Conservation (phyloP, 768 basidiomycete species). For the Lactifluus hygrophoroides region DNA sequence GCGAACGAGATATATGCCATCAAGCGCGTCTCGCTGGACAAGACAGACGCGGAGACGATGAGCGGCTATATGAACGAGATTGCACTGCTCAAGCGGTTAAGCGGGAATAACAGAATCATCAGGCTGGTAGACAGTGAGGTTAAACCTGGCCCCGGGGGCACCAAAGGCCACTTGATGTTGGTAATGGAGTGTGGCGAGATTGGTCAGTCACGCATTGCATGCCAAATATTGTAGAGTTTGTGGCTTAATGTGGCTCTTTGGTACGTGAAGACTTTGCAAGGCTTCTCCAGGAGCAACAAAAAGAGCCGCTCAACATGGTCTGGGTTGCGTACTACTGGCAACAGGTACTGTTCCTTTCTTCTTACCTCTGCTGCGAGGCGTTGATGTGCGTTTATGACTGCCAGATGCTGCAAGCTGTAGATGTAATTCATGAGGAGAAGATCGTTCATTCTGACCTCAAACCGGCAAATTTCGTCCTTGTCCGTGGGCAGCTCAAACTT, state of each 20-base stretch:
- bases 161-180: conserved; percentile 68
- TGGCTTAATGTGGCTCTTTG: neutral
- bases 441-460: conserved; percentile 98
- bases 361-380: neutral
- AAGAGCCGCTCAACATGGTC: conserved; percentile 81
- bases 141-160: conserved; percentile 58
- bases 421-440: conserved; percentile 96
- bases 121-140: conserved; percentile 87
- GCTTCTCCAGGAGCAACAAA: conserved; percentile 75
- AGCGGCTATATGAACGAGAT: conserved; percentile 96
- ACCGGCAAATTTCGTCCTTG: conserved; percentile 96
- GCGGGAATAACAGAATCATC: conserved; percentile 89
- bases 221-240: neutral
- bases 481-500: conserved; percentile 89
- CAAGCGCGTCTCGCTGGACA: conserved; percentile 87
- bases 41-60: conserved; percentile 83
- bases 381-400: neutral
- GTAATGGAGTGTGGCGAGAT: conserved; percentile 98
- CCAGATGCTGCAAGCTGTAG: conserved; percentile 97
- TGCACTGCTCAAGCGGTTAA: conserved; percentile 82
- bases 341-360: conserved; percentile 49
- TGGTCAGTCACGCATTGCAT: conserved; percentile 23
- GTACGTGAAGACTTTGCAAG: conserved; percentile 57
- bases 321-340: conserved; percentile 97
- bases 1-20: conserved; percentile 78